Evolutionary conservation across 805 yeast species (phyloP), one percentile per base, ranked within the genome.

Genomic region (Saccharomycopsis sp.): DNA sequence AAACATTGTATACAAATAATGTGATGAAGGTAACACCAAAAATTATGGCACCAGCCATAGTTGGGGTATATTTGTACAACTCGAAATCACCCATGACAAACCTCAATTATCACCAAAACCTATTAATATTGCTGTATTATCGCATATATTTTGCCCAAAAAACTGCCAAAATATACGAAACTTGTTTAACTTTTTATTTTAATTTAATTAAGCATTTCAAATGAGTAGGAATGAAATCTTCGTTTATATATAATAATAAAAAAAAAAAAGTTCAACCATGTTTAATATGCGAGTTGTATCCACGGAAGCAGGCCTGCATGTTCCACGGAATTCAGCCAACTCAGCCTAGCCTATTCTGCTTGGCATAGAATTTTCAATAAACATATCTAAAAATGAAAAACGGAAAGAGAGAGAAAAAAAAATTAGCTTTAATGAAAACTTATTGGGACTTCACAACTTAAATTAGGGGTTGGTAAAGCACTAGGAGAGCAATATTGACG

Each of bases 1-100:
- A n/a, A 4, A 43, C 11, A 13, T 42, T 16, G 4, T 19, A 14
- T 6, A 26, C 20, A 7, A 49, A n/a, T 4, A 45, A 8, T 1
- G 41, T 37, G n/a, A 40, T 14, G 38, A 55, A 55, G n/a, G 45
- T 21, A n/a, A 48, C 39, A 1, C 50, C 34, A 32, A 53, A 54
- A 13, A 50, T 33, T 14, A 46, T 43, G 14, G 51, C 51, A 6
- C 55, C 55, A 20, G 44, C 53, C 38, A 22, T 40, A n/a, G 43
- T 50, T 19, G 57, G 56, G 8, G 31, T 43, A 29, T 55, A 55
- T 4, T 33, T 31, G 33, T 55, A 55, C 4, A 53, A n/a, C n/a
- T n/a, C n/a, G 34, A n/a, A 31, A 14, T 31, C 34, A 31, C 34
- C 34, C 34, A 31, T 31, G 34, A n/a, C n/a, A n/a, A n/a, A n/a